Evolutionary conservation across 192 early-diverging fungal species (phyloP), one percentile per base, ranked within the genome.

Genomic region (Entomortierella parvispora): DNA sequence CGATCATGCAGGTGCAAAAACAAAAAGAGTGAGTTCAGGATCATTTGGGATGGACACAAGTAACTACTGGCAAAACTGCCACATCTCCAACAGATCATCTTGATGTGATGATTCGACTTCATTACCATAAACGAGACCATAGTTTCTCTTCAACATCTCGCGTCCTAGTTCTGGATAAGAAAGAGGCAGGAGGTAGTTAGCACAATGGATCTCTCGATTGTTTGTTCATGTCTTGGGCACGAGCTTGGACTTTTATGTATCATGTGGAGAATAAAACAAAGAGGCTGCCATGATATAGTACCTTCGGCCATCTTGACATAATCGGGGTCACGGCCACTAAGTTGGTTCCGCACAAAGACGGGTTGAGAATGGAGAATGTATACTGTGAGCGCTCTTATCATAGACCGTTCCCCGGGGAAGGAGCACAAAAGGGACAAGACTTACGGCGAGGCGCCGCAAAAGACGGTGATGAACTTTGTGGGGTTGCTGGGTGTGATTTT

Each of bases 81-180:
- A n/a, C n/a, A n/a, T n/a, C n/a, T n/a, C n/a, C n/a, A n/a, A n/a
- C n/a, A n/a, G n/a, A n/a, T n/a, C n/a, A n/a, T n/a, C n/a, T n/a
- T n/a, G n/a, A n/a, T n/a, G n/a, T n/a, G n/a, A n/a, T n/a, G n/a
- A n/a, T n/a, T n/a, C n/a, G n/a, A n/a, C n/a, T 29, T 54, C 18
- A 65, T 68, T 81, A 87, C 85, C 91, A 69, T 90, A 92, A 15
- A 92, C 88, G 31, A 92, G 85, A 7, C 85, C 85, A 47, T 88
- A 89, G 34, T 86, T 83, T 11, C 84, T 70, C 33, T 78, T 79
- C 23, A 80, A 84, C 60, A 92, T 66, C n/a, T 77, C 65, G 15
- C 79, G 65, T 18, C 91, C 91, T 10, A 92, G 84, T 4, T 62
- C 83, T 84, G 68, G 59, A 26, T 23, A 58, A 29, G 10, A 18